These are phyloP conservation scores for Musa schizocarpa DNA, from an alignment of 176 grass and related monocot genomes.

Conservation along the genomic window DNA sequence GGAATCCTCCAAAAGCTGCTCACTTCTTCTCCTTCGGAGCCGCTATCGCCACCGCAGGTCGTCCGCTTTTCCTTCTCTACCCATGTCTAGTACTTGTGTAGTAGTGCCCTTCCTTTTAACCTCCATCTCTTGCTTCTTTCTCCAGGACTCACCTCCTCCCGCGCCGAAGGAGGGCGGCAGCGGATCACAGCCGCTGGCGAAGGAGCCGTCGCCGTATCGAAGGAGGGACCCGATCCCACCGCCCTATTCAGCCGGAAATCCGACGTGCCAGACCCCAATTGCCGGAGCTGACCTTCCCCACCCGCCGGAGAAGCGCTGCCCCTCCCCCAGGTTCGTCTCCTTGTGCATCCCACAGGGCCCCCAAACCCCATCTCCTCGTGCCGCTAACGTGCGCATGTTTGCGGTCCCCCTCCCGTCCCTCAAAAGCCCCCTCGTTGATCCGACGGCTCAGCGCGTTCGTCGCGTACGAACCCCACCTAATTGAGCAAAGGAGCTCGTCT, in stretches of 20 bases:
- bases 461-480: background rate
- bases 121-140: background rate
- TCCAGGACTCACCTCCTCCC: constrained; percentile 2
- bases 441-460: background rate
- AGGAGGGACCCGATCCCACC: constrained; percentile 22
- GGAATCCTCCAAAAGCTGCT: constrained; percentile 11
- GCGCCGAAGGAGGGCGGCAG: constrained; percentile 7
- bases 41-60: constrained; percentile 20
- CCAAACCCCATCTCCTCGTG: background rate
- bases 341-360: background rate
- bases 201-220: constrained; percentile 30
- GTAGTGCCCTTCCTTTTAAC: background rate
- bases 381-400: background rate
- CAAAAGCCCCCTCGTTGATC: background rate
- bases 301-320: constrained; percentile 19
- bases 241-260: background rate
- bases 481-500: constrained; percentile 6
- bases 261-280: background rate
- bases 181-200: background rate
- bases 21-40: background rate
- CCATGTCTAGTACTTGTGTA: background rate
- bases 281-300: background rate
- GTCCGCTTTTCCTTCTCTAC: background rate
- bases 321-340: constrained; percentile 7
- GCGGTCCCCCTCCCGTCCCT: background rate